These are phyloP conservation scores for Marasmius tenuissimus DNA, from an alignment of 1,284 basidiomycete species.

Conservation along the genomic window DNA sequence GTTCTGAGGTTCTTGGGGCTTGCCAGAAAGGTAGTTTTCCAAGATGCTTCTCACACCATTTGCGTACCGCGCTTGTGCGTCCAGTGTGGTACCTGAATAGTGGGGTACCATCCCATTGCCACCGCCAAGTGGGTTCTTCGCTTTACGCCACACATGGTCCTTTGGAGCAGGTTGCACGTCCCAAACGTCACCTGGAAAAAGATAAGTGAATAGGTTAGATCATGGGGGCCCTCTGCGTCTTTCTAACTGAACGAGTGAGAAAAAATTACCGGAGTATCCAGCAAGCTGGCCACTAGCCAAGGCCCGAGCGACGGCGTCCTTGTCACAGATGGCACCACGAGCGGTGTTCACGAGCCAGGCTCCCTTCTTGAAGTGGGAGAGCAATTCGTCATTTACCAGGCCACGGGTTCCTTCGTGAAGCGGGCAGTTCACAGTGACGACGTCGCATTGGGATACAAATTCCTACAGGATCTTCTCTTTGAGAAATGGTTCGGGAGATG, in stretches of 20 bases:
- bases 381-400: constrained; percentile 80
- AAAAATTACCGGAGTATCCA: constrained; percentile 42
- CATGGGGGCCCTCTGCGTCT: constrained; percentile 30
- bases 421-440: constrained; percentile 89
- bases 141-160: constrained; percentile 85
- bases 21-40: constrained; percentile 69
- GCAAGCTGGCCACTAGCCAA: constrained; percentile 76
- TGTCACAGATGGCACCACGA: constrained; percentile 90
- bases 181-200: constrained; percentile 67
- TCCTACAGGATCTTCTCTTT: constrained; percentile 39
- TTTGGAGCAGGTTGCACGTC: constrained; percentile 83
- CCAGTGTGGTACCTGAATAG: constrained; percentile 88
- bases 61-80: constrained; percentile 91
- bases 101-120: constrained; percentile 90
- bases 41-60: constrained; percentile 80
- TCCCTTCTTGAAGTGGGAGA: constrained; percentile 89
- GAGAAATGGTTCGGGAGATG: not conserved
- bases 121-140: constrained; percentile 78
- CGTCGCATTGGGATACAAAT: constrained; percentile 81
- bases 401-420: constrained; percentile 87
- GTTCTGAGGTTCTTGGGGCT: constrained; percentile 77
- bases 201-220: not conserved
- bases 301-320: constrained; percentile 77
- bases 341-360: constrained; percentile 95
- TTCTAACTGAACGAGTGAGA: not conserved